Conservation (phyloP, 352 stramenopile species). For the Phytophthora melonis region DNA sequence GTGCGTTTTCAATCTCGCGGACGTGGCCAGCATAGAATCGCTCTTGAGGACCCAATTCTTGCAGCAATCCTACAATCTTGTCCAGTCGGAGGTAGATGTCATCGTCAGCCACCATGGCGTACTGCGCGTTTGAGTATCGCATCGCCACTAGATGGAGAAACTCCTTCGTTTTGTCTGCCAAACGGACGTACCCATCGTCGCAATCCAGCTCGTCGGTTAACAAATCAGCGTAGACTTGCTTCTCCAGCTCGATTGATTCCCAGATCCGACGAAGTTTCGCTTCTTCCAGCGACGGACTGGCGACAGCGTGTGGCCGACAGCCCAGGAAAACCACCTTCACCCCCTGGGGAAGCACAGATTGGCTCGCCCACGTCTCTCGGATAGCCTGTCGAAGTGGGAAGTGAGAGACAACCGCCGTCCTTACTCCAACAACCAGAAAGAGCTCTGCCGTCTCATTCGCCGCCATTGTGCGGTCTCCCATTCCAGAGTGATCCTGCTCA, state of each 20-base stretch:
- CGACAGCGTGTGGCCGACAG: constrained; percentile 3
- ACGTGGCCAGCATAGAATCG: constrained; percentile 20
- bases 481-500: neutral
- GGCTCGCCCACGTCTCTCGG: constrained; percentile 44
- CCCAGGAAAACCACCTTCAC: constrained; percentile 24
- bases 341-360: neutral
- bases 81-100: constrained; percentile 54
- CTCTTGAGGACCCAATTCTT: constrained; percentile 7
- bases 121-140: constrained; percentile 18
- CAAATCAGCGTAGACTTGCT: constrained; percentile 40
- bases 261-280: neutral
- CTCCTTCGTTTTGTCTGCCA: constrained; percentile 42
- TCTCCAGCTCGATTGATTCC: constrained; percentile 33
- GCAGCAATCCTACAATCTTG: neutral
- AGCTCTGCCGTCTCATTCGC: neutral
- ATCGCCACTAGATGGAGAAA: constrained; percentile 50
- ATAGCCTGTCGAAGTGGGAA: constrained; percentile 38
- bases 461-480: neutral
- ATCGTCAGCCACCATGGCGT: constrained; percentile 48
- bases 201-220: constrained; percentile 46
- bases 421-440: constrained; percentile 50
- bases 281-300: neutral
- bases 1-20: constrained; percentile 1
- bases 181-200: constrained; percentile 37
- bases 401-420: constrained; percentile 40